Evolutionary conservation across 192 early-diverging fungal genomes (phyloP).

Genomic region (Helicostylum pulchrum): DNA sequence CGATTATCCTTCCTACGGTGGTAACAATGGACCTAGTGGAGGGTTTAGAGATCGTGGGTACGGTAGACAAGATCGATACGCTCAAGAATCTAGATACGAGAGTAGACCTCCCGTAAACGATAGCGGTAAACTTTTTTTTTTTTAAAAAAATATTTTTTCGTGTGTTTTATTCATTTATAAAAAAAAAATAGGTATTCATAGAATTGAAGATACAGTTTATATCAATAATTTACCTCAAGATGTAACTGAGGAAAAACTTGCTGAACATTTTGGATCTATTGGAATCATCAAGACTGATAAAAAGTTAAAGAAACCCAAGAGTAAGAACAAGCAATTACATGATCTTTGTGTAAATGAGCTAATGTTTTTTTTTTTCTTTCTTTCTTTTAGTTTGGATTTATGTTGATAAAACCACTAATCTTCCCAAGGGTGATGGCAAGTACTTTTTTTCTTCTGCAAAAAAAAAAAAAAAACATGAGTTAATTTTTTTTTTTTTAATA

Average conservation of each 20-base stretch:
- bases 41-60: not conserved
- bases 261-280: constrained; percentile 62
- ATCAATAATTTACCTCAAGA: constrained; percentile 59
- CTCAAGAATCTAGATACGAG: not conserved
- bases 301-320: constrained; percentile 58
- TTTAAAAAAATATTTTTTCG: not conserved
- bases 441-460: not conserved
- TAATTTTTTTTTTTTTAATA: too few species aligned
- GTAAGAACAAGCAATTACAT: constrained; percentile 32
- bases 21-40: not conserved
- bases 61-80: not conserved
- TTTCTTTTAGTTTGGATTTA: constrained; percentile 64
- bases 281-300: constrained; percentile 72
- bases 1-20: constrained; percentile 16
- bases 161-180: constrained; percentile 1
- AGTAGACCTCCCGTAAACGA: not conserved
- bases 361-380: not conserved
- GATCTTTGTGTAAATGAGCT: too few species aligned
- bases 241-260: constrained; percentile 61
- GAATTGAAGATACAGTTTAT: constrained; percentile 63
- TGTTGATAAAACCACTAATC: constrained; percentile 55
- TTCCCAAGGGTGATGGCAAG: constrained; percentile 70
- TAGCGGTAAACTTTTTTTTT: not conserved
- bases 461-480: too few species aligned
- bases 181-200: constrained; percentile 17